These are phyloP conservation scores for Favolaschia claudopus DNA, from an alignment of 768 basidiomycete genomes.

Conservation along the genomic window DNA sequence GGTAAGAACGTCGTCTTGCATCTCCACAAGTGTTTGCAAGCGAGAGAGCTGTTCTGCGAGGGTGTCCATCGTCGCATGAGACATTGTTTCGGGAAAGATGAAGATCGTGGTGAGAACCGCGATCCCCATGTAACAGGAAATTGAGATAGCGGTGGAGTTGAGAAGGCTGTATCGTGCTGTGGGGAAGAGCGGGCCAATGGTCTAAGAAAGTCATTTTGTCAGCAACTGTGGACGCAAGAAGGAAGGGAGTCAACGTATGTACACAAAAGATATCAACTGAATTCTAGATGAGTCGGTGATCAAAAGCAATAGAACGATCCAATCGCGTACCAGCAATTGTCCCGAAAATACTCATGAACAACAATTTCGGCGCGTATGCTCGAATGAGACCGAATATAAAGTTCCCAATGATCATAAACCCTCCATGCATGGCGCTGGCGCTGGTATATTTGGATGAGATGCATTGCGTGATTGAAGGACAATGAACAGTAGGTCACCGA, in stretches of 20 bases:
- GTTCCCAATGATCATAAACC: constrained; percentile 54
- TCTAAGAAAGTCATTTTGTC: constrained; percentile 33
- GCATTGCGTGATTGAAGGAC: background rate
- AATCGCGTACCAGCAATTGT: constrained; percentile 45
- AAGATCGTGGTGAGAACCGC: constrained; percentile 51
- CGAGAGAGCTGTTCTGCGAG: constrained; percentile 39
- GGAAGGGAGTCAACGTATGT: constrained; percentile 17
- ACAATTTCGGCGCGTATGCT: constrained; percentile 54
- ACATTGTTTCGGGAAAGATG: constrained; percentile 62
- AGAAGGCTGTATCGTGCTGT: constrained; percentile 51
- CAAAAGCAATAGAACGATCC: background rate
- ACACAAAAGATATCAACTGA: constrained; percentile 49
- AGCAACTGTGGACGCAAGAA: background rate
- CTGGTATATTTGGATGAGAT: constrained; percentile 27
- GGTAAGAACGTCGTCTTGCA: constrained; percentile 38
- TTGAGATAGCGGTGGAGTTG: constrained; percentile 51
- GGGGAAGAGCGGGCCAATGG: constrained; percentile 59
- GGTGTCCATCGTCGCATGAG: constrained; percentile 45
- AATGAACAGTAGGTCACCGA: too few relatives aligned
- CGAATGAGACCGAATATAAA: constrained; percentile 55
- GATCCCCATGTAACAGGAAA: constrained; percentile 56
- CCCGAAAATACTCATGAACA: constrained; percentile 53
- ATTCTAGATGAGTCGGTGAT: too few relatives aligned
- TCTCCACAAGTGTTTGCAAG: constrained; percentile 35
- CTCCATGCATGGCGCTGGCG: constrained; percentile 53